These are phyloP conservation scores for Epicoccum sorghinum DNA, from an alignment of 2,329 filamentous ascomycete species.

Conservation along the genomic window DNA sequence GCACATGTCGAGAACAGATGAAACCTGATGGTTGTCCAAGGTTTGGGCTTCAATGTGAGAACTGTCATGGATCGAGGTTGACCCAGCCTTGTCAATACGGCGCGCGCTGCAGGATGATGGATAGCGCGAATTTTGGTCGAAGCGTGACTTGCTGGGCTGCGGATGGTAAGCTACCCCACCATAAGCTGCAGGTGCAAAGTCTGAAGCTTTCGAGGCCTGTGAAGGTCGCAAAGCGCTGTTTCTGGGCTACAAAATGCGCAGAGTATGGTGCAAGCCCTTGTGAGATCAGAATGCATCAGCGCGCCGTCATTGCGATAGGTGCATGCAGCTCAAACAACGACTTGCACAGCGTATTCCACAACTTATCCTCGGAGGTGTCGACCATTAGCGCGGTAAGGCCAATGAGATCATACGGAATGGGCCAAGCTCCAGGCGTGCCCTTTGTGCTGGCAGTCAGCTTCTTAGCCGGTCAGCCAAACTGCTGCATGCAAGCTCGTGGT, in stretches of 20 bases:
- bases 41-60: too few species aligned
- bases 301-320: neutral
- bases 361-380: neutral
- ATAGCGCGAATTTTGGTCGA: neutral
- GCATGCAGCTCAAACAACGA: neutral
- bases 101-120: constrained; percentile 11
- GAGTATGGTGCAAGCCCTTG: too few species aligned
- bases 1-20: neutral
- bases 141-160: constrained; percentile 1
- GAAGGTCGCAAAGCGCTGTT: neutral
- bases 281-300: neutral
- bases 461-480: constrained; percentile 7
- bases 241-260: too few species aligned
- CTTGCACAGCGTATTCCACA: neutral
- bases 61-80: neutral
- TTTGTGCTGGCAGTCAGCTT: constrained; percentile 30
- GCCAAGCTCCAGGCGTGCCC: constrained; percentile 26
- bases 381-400: constrained; percentile 9
- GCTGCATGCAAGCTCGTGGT: constrained; percentile 22
- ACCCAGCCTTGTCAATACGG: neutral
- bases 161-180: constrained; percentile 22
- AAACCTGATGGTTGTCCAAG: neutral
- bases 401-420: constrained; percentile 13
- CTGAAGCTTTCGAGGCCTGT: constrained; percentile 5
- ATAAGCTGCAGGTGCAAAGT: constrained; percentile 13